Percentiles rank a stretch among this genome's conserved stretches.
Conservation (phyloP, 2,329 filamentous ascomycete species). For the Ophiosphaerella narmari region DNA sequence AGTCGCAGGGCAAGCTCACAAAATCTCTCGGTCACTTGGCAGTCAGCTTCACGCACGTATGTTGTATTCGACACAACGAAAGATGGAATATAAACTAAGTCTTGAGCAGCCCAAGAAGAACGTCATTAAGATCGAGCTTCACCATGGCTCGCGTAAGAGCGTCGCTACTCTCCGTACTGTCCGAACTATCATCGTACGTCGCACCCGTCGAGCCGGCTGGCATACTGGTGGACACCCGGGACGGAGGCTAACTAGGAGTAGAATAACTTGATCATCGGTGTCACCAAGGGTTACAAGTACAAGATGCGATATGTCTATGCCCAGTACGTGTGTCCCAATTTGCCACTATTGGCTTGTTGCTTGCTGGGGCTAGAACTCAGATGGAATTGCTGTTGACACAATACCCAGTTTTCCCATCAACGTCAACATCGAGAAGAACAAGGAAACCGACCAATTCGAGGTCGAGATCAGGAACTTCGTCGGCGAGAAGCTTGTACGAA, state of each 20-base stretch:
- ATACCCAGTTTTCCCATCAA: slow-evolving; percentile 89
- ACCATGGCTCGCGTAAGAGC: slow-evolving; percentile 98
- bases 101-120: slow-evolving; percentile 68
- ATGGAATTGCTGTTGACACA: slow-evolving; percentile 16
- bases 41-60: slow-evolving; percentile 83
- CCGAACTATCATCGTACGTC: slow-evolving; percentile 78
- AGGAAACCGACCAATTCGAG: slow-evolving; percentile 82
- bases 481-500: slow-evolving; percentile 97
- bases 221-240: slow-evolving; percentile 1
- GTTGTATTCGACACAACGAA: slow-evolving; percentile 12
- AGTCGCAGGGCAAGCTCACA: slow-evolving; percentile 77
- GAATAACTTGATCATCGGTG: slow-evolving; percentile 97
- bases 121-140: slow-evolving; percentile 94
- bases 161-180: slow-evolving; percentile 98
- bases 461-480: slow-evolving; percentile 88
- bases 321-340: slow-evolving; percentile 56
- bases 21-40: slow-evolving; percentile 97
- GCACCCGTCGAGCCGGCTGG: not conserved
- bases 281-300: slow-evolving; percentile 99
- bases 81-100: slow-evolving; percentile 19
- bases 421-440: slow-evolving; percentile 98
- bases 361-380: not conserved
- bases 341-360: not conserved
- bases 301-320: slow-evolving; percentile 99
- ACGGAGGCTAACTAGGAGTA: slow-evolving; percentile 28